phyloP scores from a whole-genome alignment of 2,329 filamentous ascomycete species.

The Trichoderma asperellum region DNA sequence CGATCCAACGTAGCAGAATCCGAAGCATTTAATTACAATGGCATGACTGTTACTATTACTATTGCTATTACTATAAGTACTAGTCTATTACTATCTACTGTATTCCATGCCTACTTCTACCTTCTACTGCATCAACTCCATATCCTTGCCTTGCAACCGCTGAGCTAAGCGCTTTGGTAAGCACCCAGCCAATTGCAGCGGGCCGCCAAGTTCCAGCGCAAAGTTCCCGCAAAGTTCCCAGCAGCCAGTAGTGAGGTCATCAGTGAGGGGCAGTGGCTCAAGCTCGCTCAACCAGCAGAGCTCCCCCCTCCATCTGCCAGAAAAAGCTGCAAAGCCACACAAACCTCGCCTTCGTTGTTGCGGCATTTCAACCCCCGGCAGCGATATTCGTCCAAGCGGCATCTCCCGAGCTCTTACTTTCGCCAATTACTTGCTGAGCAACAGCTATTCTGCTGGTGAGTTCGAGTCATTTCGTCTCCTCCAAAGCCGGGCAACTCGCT shows the following conservation, averaged over 20 bases:
- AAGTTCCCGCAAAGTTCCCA: background rate
- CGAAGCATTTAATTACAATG: background rate
- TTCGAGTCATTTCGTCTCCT: background rate
- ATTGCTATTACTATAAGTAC: too few species aligned
- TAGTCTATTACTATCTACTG: too few species aligned
- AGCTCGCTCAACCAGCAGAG: background rate
- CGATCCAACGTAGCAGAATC: background rate
- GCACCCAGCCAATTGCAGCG: background rate
- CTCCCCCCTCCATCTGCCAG: background rate
- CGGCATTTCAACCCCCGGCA: background rate
- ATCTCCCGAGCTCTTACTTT: background rate
- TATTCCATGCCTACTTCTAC: too few species aligned
- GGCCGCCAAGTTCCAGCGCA: constrained; percentile 7
- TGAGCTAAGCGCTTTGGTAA: constrained; percentile 17
- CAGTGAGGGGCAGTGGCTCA: constrained; percentile 15
- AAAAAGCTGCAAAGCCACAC: background rate
- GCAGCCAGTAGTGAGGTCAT: constrained; percentile 17
- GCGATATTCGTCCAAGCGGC: background rate
- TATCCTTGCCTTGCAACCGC: background rate
- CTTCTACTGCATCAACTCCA: background rate
- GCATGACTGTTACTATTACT: too few species aligned
- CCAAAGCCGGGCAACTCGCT: background rate
- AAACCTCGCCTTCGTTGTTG: background rate
- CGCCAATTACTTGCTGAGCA: background rate
- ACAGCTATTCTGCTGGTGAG: background rate